Base-by-base conservation (phyloP, 345 rosid genomes). In the Laguncularia racemosa region DNA sequence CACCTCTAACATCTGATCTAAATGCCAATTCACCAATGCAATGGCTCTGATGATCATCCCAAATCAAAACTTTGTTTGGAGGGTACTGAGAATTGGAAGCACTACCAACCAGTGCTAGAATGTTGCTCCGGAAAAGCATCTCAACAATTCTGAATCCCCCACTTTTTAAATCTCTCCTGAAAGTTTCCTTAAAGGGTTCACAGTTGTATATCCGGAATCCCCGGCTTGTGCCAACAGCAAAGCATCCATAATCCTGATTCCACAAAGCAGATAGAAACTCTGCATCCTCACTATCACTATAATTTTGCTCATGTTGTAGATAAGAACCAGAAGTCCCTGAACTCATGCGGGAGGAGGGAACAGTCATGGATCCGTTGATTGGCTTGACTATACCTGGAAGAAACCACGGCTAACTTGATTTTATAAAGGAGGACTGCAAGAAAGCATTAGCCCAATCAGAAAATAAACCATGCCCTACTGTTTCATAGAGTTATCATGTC, bases 31-130 rank as follows among this genome's bases (percentile, higher is more conserved):
- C 96, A 71, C 88, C 82, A 26, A 92, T 84, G 75, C 95, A 86
- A 57, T 84, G 80, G 64, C 85, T 84, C 61, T 88, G 93, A 56
- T 79, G 86, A 65, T 92, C 98, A 76, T 92, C 93, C 95, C 96
- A 88, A 44, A 92, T 86, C 67, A 88, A 65, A 20, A 84, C 95
- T 75, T 88, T 88, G 65, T 80, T 84, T 5, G 95, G 79, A 55
- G 98, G 86, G 57, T 88, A 86, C 64, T 79, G 92, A 20, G 95
- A 84, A 73, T 85, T 81, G 52, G 79, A 68, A 54, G 66, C 79
- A 62, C 70, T 78, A 38, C 98, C 96, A 57, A 84, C 96, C 9
- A 91, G 96, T 2, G 95, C 98, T 68, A 88, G 55, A 66, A 91
- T 81, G 74, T 88, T 88, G 80, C 84, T 77, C 5, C 96, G 77